These are phyloP conservation scores for Oryza meridionalis DNA, from an alignment of 176 grass and related monocot species.

Conservation along the genomic window DNA sequence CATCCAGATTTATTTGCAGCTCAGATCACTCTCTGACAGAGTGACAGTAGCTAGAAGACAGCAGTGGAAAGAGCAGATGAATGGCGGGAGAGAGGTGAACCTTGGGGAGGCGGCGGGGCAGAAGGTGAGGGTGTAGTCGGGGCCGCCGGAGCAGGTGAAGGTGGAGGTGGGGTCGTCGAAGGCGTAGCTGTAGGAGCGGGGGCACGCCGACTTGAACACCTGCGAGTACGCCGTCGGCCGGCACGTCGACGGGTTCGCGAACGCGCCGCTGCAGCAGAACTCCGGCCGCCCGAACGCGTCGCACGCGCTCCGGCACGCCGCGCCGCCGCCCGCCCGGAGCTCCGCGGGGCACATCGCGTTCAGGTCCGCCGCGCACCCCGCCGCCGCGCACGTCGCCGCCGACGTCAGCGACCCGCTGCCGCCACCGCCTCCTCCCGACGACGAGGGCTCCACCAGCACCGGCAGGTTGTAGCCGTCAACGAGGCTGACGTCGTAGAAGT, in stretches of 20 bases:
- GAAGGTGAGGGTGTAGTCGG: slow-evolving; percentile 84
- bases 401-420: neutral
- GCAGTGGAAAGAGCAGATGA: slow-evolving; percentile 30
- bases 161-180: slow-evolving; percentile 94
- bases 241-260: slow-evolving; percentile 71
- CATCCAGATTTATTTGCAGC: neutral
- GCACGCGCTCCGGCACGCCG: slow-evolving; percentile 84
- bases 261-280: slow-evolving; percentile 87
- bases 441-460: slow-evolving; percentile 63
- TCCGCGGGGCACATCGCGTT: slow-evolving; percentile 83
- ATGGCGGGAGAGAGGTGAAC: slow-evolving; percentile 17
- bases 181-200: slow-evolving; percentile 94
- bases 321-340: slow-evolving; percentile 58
- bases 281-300: slow-evolving; percentile 75
- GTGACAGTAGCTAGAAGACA: neutral
- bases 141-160: slow-evolving; percentile 78
- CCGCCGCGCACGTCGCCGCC: slow-evolving; percentile 48
- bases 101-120: slow-evolving; percentile 68
- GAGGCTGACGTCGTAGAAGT: slow-evolving; percentile 98
- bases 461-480: slow-evolving; percentile 94
- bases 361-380: slow-evolving; percentile 82
- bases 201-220: slow-evolving; percentile 90
- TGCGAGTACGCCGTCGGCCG: slow-evolving; percentile 74
- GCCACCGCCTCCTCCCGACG: neutral
- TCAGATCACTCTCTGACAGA: neutral